Percentiles rank a stretch among this genome's conserved stretches.
phyloP scores from a whole-genome alignment of 148 eudicot species.

The Camellia lanceoleosa region DNA sequence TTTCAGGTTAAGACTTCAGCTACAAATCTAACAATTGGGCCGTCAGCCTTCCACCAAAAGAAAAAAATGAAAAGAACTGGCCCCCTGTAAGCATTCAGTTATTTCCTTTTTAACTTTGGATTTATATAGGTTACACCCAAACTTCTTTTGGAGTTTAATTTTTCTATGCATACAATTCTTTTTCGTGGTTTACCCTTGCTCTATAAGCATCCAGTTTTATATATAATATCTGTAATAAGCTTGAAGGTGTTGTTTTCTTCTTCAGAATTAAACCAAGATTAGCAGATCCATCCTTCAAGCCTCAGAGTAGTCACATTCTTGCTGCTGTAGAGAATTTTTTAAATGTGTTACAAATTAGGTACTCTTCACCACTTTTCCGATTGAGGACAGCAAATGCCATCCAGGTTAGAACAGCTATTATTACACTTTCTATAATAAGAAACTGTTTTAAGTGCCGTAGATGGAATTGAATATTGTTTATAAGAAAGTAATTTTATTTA shows the following conservation, averaged over 20 bases:
- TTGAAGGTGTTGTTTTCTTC: conserved; percentile 6
- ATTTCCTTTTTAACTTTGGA: conserved; percentile 3
- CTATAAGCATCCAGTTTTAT: conserved; percentile 6
- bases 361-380: conserved; percentile 93
- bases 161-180: not conserved
- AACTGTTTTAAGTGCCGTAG: conserved; percentile 9
- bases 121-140: not conserved
- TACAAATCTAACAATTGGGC: conserved; percentile 92
- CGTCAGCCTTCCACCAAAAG: conserved; percentile 92
- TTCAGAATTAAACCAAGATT: conserved; percentile 80
- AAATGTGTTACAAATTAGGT: conserved; percentile 67
- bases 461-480: conserved; percentile 1
- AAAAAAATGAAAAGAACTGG: conserved; percentile 77
- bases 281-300: conserved; percentile 81
- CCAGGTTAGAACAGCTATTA: conserved; percentile 49
- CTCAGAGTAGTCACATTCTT: conserved; percentile 64
- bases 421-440: not conserved
- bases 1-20: conserved; percentile 84
- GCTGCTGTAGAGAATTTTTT: conserved; percentile 74
- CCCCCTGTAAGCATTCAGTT: conserved; percentile 61
- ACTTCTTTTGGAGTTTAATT: conserved; percentile 7
- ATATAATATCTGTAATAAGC: not conserved
- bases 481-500: not conserved
- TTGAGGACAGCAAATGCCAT: conserved; percentile 62
- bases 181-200: not conserved